Evolutionary conservation across 139 green algal species (phyloP), one percentile per base, ranked within the genome.

Genomic region (Edaphochlamys debaryana): DNA sequence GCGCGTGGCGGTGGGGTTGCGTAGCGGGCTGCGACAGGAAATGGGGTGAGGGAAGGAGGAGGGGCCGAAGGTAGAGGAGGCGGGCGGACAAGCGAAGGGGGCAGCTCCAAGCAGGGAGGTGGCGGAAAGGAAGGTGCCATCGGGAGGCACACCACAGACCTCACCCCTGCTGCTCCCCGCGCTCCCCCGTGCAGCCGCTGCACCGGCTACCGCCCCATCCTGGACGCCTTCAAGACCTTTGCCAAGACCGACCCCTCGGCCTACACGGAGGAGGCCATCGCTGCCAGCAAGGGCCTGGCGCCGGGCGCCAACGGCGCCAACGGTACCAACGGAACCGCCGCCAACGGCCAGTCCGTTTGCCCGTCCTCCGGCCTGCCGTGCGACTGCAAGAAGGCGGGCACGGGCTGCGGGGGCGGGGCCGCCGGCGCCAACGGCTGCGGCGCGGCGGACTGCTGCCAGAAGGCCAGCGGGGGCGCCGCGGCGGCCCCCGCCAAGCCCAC

Each of bases 181-280:
- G n/a, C n/a, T n/a, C n/a, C n/a, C n/a, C n/a, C n/a, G n/a, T n/a
- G 67, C 88, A 95, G 94, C 87, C 94, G 97, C 40, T 99, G 97
- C 87, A 99, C 97, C 0, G 97, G 97, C 20, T 99, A 99, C 87
- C 90, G 97, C 2, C 97, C 97, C 22, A 99, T 99, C 79, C 86
- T 99, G 42, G 96, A 99, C 63, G 97, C 97, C n/a, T 99, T 99
- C 92, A 92, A 91, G 45, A 81, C 89, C 0, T 99, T 99, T 91
- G 94, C 96, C 36, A 96, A 95, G 76, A 54, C 69, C 42, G 86
- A 92, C 37, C 79, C 90, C 1, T 27, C 41, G 0, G 93, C 92
- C 1, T 96, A 96, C 86, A 96, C 92, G 0, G 90, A 95, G 80
- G 94, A 96, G 67, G 89, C 92, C n/a, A 94, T 96, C n/a, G 92